Evolutionary conservation across 2,329 filamentous ascomycete genomes (phyloP), one percentile per base, ranked within the genome.

Genomic region (Aspergillus chevalieri): DNA sequence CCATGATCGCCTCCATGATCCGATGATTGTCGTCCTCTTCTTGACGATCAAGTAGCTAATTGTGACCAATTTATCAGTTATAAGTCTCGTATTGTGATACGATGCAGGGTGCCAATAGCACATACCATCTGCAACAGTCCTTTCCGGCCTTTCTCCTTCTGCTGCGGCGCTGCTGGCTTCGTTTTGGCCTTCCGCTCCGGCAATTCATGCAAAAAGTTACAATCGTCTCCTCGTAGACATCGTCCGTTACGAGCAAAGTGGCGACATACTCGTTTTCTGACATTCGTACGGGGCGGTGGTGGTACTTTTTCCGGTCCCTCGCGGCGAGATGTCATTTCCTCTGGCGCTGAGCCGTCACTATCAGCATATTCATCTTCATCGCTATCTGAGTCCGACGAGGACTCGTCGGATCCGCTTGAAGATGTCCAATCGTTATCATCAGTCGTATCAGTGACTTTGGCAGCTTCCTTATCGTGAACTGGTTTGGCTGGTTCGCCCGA

Each of bases 51-150:
- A 75, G 56, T 48, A 76, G 65, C 69, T 73, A 46, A 21, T 9
- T 8, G 15, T 38, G 3, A 14, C 41, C 17, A 38, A 26, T 3
- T 10, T 4, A 44, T 56, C 49, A 56, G 55, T 17, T 6, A 41
- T 10, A 19, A 6, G 30, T n/a, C 12, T 28, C 26, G 14, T 28
- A 41, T 22, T 14, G 7, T 22, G 22, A 36, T 19, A 41, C 15
- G 19, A 21, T 41, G 12, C 17, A n/a, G 34, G 8, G 26, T 24
- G 22, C 3, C 8, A 15, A 24, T 21, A 46, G 33, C 36, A 65
- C 69, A 60, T 54, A 74, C 72, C 50, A 70, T 64, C 52, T 75
- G 70, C 47, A 70, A 68, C 46, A 77, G 61, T 26, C 72, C 68
- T 56, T 74, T 72, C 50, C 70, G 60, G 52, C 54, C 61, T 50